Base-by-base conservation (phyloP, 352 stramenopile genomes). In the Phytophthora nicotianae region DNA sequence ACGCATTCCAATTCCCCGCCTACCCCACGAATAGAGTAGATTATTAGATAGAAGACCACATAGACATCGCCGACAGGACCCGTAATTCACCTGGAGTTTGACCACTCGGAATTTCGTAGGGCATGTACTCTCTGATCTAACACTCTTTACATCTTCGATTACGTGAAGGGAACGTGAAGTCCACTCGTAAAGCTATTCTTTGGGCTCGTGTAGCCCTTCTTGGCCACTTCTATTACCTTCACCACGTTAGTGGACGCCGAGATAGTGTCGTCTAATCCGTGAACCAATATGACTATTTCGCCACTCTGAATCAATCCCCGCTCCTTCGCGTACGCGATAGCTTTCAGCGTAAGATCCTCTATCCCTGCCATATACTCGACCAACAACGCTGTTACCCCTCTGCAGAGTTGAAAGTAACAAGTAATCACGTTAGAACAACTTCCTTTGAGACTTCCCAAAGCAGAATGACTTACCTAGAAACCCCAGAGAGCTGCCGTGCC, bases 251-350 rank as follows among this genome's bases (percentile, higher is more conserved):
- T 95, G 20, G 85, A 74, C 10, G 83, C 87, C 7, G 90, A 77
- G 38, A 91, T 78, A 20, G 76, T 80, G 62, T 97, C 92, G 47
- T 89, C 87, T 19, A 95, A 75, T 9, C 92, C 92, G 60, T 98
- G 90, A 58, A 98, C 85, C 56, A 93, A 80, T 46, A 98, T 91
- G 35, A 96, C 76, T n/a, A 85, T 83, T 76, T 97, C 92, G 6
- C 87, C 88, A 19, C 83, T 83, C 46, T 74, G 58, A 38, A 97
- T 86, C 84, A 91, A 97, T 11, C 83, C 83, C 29, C 77, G 62
- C 27, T 94, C 70, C 40, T 97, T 93, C 29, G 73, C 86, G 50
- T 88, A 85, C 27, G 89, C 78, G 51, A 97, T 94, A 19, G 89
- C 91, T 63, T 86, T 81, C 53, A 92, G 73, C 19, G 95, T 90